These are phyloP conservation scores for Tetrapisispora arboricola DNA, from an alignment of 805 yeast species.

Conservation along the genomic window DNA sequence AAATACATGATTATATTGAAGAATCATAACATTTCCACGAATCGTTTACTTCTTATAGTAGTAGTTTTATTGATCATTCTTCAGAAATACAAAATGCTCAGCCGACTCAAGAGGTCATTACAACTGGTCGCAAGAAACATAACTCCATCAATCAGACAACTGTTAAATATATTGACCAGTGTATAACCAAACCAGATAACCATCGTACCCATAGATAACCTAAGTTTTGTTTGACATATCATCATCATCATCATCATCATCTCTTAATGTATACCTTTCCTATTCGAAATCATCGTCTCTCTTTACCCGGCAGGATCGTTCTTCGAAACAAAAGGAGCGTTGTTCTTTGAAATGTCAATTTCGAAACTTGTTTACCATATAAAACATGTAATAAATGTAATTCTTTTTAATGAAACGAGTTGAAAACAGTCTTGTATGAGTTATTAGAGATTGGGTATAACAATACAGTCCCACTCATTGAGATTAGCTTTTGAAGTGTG, in stretches of 20 bases:
- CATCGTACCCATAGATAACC: neutral
- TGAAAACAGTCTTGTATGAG: too few species aligned
- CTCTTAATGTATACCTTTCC: too few species aligned
- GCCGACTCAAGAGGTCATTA: neutral
- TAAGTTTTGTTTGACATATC: too few species aligned
- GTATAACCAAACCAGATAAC: slow-evolving; percentile 1
- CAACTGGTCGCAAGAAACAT: neutral
- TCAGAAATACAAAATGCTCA: neutral
- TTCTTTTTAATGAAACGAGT: too few species aligned
- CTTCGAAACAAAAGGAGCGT: neutral
- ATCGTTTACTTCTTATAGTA: neutral
- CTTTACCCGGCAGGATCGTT: slow-evolving; percentile 1
- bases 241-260: too few species aligned
- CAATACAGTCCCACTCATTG: too few species aligned
- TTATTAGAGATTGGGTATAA: too few species aligned
- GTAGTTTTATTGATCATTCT: neutral
- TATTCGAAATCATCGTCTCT: neutral
- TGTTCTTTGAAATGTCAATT: neutral
- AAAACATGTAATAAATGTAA: too few species aligned
- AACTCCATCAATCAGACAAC: slow-evolving; percentile 2
- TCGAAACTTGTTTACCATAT: neutral
- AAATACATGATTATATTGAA: neutral
- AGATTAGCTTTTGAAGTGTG: too few species aligned
- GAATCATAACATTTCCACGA: neutral
- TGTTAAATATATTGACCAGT: slow-evolving; percentile 4